phyloP scores from a whole-genome alignment of 768 basidiomycete genomes.

The Mycena floridula region DNA sequence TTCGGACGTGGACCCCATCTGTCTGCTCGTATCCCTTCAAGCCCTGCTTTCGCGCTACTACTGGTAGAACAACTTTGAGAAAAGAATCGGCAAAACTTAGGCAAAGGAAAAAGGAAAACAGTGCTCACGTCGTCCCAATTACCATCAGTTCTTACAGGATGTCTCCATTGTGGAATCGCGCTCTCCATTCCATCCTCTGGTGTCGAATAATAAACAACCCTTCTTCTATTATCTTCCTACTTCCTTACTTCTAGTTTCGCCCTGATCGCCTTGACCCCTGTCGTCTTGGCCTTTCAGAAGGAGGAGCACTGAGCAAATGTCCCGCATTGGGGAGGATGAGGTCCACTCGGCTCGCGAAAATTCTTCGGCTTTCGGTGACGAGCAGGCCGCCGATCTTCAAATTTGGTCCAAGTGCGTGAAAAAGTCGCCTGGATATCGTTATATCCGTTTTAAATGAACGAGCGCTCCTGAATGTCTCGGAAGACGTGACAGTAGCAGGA shows the following conservation, averaged over 20 bases:
- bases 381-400: too few relatives aligned
- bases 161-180: constrained; percentile 81
- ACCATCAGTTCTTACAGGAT: constrained; percentile 57
- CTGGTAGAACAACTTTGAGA: constrained; percentile 71
- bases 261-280: constrained; percentile 36
- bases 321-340: constrained; percentile 23
- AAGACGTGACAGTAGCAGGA: too few relatives aligned
- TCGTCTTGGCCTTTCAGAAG: constrained; percentile 34
- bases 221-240: constrained; percentile 40
- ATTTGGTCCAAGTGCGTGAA: too few relatives aligned
- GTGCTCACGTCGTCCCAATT: constrained; percentile 80
- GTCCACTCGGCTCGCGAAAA: constrained; percentile 32
- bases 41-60: constrained; percentile 79
- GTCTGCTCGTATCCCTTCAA: constrained; percentile 62
- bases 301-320: constrained; percentile 22
- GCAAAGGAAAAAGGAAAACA: constrained; percentile 3
- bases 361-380: constrained; percentile 27
- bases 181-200: constrained; percentile 54
- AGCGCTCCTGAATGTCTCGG: too few relatives aligned
- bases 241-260: constrained; percentile 26
- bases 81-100: constrained; percentile 7
- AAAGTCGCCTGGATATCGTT: too few relatives aligned
- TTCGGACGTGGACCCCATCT: constrained; percentile 56
- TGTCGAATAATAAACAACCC: too few relatives aligned
- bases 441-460: too few relatives aligned